Evolutionary conservation across 164 flowering plant species (phyloP), one percentile per base, ranked within the genome.

Genomic region (Cinnamomum micranthum): DNA sequence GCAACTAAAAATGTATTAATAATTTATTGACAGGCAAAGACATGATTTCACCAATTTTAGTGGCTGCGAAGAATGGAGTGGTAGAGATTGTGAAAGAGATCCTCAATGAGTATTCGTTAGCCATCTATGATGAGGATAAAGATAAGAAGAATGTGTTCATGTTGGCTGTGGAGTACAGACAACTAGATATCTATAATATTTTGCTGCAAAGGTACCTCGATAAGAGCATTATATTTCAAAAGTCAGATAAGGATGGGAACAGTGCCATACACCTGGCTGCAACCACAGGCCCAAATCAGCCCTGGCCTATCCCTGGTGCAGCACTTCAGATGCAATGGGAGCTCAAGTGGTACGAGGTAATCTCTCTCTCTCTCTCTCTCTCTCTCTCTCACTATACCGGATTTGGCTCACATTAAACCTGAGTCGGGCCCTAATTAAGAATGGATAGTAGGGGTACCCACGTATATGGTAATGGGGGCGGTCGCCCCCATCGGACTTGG

Each of bases 321-420:
- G 85, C 88, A 2, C 35, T 86, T 50, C 86, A 86, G 64, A 79
- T 87, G 88, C 87, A 81, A 68, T 86, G 87, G 84, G 87, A 87
- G 76, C 71, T 80, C 73, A 84, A 81, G 77, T 87, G 90, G 90
- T 86, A 65, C 68, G 60, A 85, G 87, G 90, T 85, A 22, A 41
- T 25, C 1, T 14, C 25, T 64, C 17, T 64, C 67, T 64, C 67
- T 64, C 67, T 64, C 67, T 64, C 67, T 31, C 33, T 31, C 28
- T 27, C 33, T 31, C 33, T 31, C 33, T 4, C 33, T 28, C 31
- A 3, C 4, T 28, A 28, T 28, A 28, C 31, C 33, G 33, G 33
- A 31, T 31, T 31, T 31, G 33, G 5, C 33, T 28, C 31, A 3
- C 31, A 31, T 31, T 31, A 31, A 4, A 31, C 33, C 33, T 31